Evolutionary conservation across 2,329 filamentous ascomycete genomes (phyloP).

Genomic region (Daldinia sp.): DNA sequence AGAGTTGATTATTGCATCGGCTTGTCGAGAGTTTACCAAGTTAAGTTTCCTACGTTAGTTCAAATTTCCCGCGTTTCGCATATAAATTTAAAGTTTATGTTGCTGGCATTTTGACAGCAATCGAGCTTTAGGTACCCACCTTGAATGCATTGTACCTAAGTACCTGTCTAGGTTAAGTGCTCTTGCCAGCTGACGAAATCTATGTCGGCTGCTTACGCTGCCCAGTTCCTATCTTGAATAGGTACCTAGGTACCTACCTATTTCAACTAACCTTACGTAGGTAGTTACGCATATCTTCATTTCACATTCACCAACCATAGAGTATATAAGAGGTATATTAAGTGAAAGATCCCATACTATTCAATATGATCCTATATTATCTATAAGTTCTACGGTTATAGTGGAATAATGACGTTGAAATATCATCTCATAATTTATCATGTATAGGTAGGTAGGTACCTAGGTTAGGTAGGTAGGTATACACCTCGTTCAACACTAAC

Average conservation of each 20-base stretch:
- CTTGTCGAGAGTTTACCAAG: not conserved
- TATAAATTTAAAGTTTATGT: slow-evolving; percentile 5
- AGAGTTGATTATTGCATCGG: slow-evolving; percentile 1
- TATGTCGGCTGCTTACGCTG: no score
- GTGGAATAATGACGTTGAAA: no score
- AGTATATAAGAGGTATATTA: no score
- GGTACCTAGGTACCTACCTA: not conserved
- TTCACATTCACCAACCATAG: not conserved
- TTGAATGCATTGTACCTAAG: not conserved
- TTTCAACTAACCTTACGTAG: not conserved
- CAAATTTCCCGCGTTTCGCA: not conserved
- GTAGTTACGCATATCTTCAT: not conserved
- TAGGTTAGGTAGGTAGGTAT: no score
- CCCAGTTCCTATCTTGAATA: no score
- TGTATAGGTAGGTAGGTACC: no score
- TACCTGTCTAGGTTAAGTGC: not conserved
- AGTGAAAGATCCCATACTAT: no score
- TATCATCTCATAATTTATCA: no score
- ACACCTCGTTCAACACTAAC: no score
- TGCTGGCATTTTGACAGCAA: not conserved
- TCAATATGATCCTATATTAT: no score
- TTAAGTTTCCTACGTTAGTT: not conserved
- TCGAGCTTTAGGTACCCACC: not conserved
- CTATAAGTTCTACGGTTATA: no score
- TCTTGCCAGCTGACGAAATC: not conserved